Evolutionary conservation across 495 filamentous ascomycete species (phyloP).

Genomic region (Talaromyces thailandensis): DNA sequence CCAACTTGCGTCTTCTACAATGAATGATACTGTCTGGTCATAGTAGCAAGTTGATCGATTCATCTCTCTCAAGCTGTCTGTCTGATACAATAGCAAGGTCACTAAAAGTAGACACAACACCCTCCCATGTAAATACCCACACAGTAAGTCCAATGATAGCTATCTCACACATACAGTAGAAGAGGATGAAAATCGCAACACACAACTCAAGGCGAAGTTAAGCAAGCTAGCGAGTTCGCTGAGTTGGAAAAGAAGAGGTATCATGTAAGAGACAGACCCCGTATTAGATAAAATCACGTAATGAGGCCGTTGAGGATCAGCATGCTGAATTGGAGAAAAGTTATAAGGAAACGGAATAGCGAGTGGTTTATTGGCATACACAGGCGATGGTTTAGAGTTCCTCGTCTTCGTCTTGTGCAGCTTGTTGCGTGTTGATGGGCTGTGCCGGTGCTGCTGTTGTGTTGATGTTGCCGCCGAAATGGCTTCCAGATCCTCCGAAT

Average conservation of each 20-base stretch:
- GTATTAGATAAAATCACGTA: background rate
- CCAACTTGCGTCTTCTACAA: too few relatives aligned
- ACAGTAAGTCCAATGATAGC: background rate
- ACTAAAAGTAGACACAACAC: background rate
- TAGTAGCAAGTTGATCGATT: background rate
- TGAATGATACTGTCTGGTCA: too few relatives aligned
- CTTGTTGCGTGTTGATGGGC: background rate
- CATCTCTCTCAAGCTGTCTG: background rate
- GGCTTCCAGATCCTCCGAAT: background rate
- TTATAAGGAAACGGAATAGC: background rate
- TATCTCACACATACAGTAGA: background rate
- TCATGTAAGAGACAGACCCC: background rate
- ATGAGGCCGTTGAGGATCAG: background rate
- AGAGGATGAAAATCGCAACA: background rate
- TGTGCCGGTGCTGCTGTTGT: background rate
- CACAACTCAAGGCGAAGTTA: background rate
- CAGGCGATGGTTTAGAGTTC: background rate
- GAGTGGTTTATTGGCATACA: background rate
- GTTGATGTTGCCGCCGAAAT: conserved; percentile 5
- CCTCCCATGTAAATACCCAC: background rate
- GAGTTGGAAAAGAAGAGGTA: background rate
- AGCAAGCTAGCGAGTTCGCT: background rate
- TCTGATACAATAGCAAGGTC: background rate
- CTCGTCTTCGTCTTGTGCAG: conserved; percentile 3
- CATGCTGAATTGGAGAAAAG: background rate